Evolutionary conservation across 139 green algal genomes (phyloP).

Genomic region (Diplosphaera chodatii): DNA sequence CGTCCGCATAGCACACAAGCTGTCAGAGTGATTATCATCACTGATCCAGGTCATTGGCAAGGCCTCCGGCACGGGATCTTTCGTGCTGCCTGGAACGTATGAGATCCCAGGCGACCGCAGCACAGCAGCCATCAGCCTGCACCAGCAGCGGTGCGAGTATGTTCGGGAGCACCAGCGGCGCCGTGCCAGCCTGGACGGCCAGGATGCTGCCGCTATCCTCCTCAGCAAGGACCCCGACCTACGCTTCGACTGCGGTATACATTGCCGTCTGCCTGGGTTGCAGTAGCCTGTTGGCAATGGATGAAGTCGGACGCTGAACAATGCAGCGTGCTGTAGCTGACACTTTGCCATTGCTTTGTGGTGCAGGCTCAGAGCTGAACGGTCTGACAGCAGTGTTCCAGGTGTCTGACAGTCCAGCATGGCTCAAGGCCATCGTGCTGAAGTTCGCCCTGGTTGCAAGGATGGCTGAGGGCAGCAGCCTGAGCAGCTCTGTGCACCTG

Average conservation of each 20-base stretch:
- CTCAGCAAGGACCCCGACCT: not conserved
- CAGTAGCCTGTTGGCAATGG: too few relatives aligned
- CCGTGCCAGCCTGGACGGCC: not conserved
- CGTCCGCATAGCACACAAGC: too few relatives aligned
- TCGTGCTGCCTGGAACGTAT: not conserved
- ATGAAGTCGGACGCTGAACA: too few relatives aligned
- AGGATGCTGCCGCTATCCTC: not conserved
- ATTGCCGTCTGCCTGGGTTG: too few relatives aligned
- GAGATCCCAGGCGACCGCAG: not conserved
- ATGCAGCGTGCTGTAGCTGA: too few relatives aligned
- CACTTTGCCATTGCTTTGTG: too few relatives aligned
- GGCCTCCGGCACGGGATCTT: not conserved
- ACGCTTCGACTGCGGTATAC: not conserved
- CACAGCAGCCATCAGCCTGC: not conserved
- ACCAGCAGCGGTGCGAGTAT: not conserved
- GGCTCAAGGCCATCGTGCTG: constrained; percentile 9
- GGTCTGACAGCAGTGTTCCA: constrained; percentile 2
- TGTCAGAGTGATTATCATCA: too few relatives aligned
- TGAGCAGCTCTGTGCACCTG: not conserved
- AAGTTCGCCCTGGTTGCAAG: not conserved
- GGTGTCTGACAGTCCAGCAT: not conserved
- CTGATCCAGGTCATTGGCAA: constrained; percentile 1
- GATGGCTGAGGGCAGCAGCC: not conserved
- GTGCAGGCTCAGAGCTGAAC: constrained; percentile 3
- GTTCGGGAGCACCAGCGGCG: not conserved